These are phyloP conservation scores for Flaveria brownii DNA, from an alignment of 129 eudicot genomes.

Conservation along the genomic window DNA sequence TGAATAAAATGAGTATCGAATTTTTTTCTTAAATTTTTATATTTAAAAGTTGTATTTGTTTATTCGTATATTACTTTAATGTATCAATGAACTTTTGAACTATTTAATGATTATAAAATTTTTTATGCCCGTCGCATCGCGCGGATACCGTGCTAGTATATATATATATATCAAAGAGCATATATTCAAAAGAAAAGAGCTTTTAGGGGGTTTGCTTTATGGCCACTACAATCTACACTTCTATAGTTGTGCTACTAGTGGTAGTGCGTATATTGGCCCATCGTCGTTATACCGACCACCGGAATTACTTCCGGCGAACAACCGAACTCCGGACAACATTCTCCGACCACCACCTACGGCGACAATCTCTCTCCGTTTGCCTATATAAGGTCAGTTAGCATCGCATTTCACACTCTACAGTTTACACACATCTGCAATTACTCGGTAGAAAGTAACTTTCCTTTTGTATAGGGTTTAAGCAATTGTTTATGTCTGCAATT, in stretches of 20 bases:
- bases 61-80: too few species aligned
- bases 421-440: background rate
- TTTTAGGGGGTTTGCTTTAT: background rate
- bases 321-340: conserved; percentile 22
- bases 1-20: too few species aligned
- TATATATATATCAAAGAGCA: background rate
- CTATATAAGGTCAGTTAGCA: conserved; percentile 27
- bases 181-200: background rate
- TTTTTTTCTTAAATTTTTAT: too few species aligned
- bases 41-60: too few species aligned
- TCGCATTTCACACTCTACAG: background rate
- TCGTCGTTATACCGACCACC: conserved; percentile 28
- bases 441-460: conserved; percentile 13
- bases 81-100: too few species aligned
- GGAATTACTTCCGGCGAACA: conserved; percentile 25
- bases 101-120: too few species aligned
- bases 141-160: too few species aligned
- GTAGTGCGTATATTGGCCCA: background rate
- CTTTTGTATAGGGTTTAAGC: conserved; percentile 2
- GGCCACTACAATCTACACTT: conserved; percentile 11
- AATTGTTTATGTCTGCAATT: background rate
- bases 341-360: conserved; percentile 21
- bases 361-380: background rate
- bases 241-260: background rate
- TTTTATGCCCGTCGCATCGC: too few species aligned